A percentile compares a stretch with the other conserved stretches of the same genome.
phyloP scores from a whole-genome alignment of 352 stramenopile species.

The Phytopythium vexans region DNA sequence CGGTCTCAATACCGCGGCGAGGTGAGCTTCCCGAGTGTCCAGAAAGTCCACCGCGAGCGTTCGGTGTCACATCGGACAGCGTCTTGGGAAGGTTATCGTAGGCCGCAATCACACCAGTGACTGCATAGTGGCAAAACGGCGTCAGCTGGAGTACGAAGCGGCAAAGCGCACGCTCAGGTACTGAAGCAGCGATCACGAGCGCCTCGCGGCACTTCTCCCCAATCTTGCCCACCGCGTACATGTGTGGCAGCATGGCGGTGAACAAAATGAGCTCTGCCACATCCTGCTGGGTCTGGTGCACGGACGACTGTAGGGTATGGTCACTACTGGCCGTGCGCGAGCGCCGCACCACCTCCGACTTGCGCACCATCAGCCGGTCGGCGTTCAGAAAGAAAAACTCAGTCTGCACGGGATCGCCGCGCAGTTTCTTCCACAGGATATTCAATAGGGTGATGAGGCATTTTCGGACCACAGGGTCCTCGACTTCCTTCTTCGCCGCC shows the following conservation, averaged over 20 bases:
- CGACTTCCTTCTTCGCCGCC: slow-evolving; percentile 74
- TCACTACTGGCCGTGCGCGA: slow-evolving; percentile 28
- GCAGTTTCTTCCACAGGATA: slow-evolving; percentile 84
- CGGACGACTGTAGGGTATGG: slow-evolving; percentile 13
- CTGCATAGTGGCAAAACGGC: slow-evolving; percentile 84
- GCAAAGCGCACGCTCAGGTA: slow-evolving; percentile 73
- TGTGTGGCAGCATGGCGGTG: slow-evolving; percentile 77
- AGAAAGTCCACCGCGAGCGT: slow-evolving; percentile 5
- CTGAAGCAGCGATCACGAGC: slow-evolving; percentile 70
- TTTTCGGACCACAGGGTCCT: slow-evolving; percentile 81
- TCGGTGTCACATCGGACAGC: slow-evolving; percentile 22
- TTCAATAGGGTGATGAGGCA: slow-evolving; percentile 82
- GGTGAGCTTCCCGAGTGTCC: slow-evolving; percentile 15
- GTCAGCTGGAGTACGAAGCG: slow-evolving; percentile 85
- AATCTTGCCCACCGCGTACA: slow-evolving; percentile 78
- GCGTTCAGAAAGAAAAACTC: slow-evolving; percentile 86
- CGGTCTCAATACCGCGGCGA: slow-evolving; percentile 31
- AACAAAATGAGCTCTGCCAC: slow-evolving; percentile 82
- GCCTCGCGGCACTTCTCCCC: slow-evolving; percentile 83
- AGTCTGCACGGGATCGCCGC: slow-evolving; percentile 77
- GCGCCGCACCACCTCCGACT: slow-evolving; percentile 35
- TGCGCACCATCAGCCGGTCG: slow-evolving; percentile 50
- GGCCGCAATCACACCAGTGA: slow-evolving; percentile 80
- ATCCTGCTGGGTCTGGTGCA: slow-evolving; percentile 38
- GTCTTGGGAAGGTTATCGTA: slow-evolving; percentile 79